Evolutionary conservation across 2,329 filamentous ascomycete species (phyloP).

Genomic region (Leptoxyphium fumago): DNA sequence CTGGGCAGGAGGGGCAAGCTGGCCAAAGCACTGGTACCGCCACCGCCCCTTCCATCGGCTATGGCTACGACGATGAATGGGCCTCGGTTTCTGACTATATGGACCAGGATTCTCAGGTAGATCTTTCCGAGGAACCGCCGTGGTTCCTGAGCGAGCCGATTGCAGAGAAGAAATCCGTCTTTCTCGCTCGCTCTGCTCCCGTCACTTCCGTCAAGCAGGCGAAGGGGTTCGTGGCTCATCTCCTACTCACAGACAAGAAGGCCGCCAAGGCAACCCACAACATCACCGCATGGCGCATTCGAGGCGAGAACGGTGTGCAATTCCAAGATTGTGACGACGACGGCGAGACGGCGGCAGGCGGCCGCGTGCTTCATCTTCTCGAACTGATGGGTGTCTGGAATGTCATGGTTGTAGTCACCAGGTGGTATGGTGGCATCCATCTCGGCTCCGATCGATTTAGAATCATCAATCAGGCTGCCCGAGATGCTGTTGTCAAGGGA

Average conservation of each 20-base stretch:
- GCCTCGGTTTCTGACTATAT: not conserved
- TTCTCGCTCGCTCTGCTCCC: slow-evolving; percentile 60
- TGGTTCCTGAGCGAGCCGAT: slow-evolving; percentile 66
- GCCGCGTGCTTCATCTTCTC: slow-evolving; percentile 73
- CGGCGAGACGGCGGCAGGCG: slow-evolving; percentile 83
- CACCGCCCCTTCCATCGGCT: not conserved
- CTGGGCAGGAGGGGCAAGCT: slow-evolving; percentile 13
- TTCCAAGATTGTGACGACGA: slow-evolving; percentile 94
- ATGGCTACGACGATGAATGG: not conserved
- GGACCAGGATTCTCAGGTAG: slow-evolving; percentile 1
- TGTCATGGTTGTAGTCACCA: slow-evolving; percentile 77
- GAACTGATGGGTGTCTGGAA: slow-evolving; percentile 92
- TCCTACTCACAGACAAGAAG: slow-evolving; percentile 70
- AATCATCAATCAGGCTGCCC: slow-evolving; percentile 72
- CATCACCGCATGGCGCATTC: slow-evolving; percentile 86
- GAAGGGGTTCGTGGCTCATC: slow-evolving; percentile 52
- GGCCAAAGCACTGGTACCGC: slow-evolving; percentile 18
- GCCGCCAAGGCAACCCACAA: slow-evolving; percentile 84
- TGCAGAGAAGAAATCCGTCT: slow-evolving; percentile 74
- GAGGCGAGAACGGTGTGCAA: slow-evolving; percentile 31
- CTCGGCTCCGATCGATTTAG: slow-evolving; percentile 81
- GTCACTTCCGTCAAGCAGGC: slow-evolving; percentile 61
- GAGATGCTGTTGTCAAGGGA: slow-evolving; percentile 69
- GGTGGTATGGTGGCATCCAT: slow-evolving; percentile 90
- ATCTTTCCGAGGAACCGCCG: slow-evolving; percentile 31